Evolutionary conservation across 495 filamentous ascomycete genomes (phyloP).

Genomic region (Thermochaetoides thermophila): DNA sequence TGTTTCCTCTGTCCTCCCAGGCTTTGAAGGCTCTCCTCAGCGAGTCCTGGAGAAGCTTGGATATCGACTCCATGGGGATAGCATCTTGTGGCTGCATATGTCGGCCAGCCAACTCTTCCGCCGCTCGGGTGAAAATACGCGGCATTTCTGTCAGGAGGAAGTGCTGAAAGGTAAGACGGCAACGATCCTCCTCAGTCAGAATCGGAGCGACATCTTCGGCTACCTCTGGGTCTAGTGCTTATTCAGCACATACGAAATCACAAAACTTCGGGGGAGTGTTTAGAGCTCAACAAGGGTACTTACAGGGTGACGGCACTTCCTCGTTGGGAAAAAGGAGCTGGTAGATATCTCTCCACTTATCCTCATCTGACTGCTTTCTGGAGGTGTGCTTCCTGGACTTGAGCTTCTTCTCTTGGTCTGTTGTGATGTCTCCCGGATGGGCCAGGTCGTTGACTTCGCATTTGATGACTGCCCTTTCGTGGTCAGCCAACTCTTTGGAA

Average conservation of each 20-base stretch:
- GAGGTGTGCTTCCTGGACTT: constrained; percentile 14
- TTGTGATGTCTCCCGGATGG: constrained; percentile 12
- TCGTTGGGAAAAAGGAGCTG: constrained; percentile 15
- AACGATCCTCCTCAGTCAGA: constrained; percentile 9
- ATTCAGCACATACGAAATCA: too few species aligned
- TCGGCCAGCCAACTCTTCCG: constrained; percentile 9
- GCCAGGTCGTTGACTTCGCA: constrained; percentile 8
- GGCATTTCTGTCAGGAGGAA: constrained; percentile 14
- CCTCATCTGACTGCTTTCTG: constrained; percentile 11
- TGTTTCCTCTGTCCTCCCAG: constrained; percentile 9
- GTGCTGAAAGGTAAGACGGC: constrained; percentile 12
- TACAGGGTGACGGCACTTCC: constrained; percentile 19
- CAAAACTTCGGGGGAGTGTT: too few species aligned
- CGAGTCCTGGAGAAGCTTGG: constrained; percentile 12
- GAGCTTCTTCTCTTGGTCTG: constrained; percentile 14
- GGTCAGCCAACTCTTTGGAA: constrained; percentile 8
- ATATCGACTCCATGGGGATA: constrained; percentile 11
- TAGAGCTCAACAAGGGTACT: too few species aligned
- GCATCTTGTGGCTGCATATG: constrained; percentile 6
- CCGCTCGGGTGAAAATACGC: constrained; percentile 10
- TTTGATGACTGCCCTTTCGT: constrained; percentile 9
- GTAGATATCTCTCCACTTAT: constrained; percentile 21
- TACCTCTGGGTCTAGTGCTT: constrained; percentile 14
- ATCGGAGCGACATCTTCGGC: constrained; percentile 11
- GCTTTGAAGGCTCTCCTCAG: constrained; percentile 12